Evolutionary conservation across 1,284 basidiomycete genomes (phyloP).

Genomic region (Taiwanofungus camphoratus): DNA sequence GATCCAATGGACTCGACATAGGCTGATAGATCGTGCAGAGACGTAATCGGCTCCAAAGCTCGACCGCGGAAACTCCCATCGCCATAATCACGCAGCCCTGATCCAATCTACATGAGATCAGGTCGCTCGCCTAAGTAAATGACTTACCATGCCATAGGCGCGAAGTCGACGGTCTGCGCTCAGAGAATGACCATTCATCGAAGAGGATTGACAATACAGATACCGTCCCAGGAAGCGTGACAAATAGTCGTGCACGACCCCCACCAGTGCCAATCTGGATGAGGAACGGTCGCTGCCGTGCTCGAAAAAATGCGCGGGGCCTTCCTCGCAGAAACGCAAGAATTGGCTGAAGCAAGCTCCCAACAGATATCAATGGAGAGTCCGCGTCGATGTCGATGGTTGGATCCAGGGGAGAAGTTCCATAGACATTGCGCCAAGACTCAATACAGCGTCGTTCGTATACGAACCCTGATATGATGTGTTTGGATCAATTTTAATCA

Average conservation of each 20-base stretch:
- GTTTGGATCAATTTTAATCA: not conserved
- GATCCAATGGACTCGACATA: not conserved
- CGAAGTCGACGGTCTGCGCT: not conserved
- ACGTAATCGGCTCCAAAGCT: not conserved
- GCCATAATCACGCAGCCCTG: conserved; percentile 5
- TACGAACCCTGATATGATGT: conserved; percentile 2
- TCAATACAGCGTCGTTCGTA: conserved; percentile 8
- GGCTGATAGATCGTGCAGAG: not conserved
- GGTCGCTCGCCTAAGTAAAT: not conserved
- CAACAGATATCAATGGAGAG: not conserved
- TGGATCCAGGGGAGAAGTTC: conserved; percentile 5
- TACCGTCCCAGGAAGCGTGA: not conserved
- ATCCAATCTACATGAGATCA: not conserved
- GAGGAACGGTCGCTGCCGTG: not conserved
- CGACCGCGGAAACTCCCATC: conserved; percentile 4
- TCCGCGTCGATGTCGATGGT: not conserved
- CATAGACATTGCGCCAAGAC: conserved; percentile 1
- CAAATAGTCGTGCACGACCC: not conserved
- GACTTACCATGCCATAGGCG: conserved; percentile 3
- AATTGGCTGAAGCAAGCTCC: not conserved
- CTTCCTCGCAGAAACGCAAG: not conserved
- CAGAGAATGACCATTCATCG: conserved; percentile 2
- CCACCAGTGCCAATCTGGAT: not conserved
- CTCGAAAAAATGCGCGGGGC: not conserved
- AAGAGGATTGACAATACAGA: conserved; percentile 1